Evolutionary conservation across 768 basidiomycete genomes (phyloP).

Genomic region (Termitomyces heimii): DNA sequence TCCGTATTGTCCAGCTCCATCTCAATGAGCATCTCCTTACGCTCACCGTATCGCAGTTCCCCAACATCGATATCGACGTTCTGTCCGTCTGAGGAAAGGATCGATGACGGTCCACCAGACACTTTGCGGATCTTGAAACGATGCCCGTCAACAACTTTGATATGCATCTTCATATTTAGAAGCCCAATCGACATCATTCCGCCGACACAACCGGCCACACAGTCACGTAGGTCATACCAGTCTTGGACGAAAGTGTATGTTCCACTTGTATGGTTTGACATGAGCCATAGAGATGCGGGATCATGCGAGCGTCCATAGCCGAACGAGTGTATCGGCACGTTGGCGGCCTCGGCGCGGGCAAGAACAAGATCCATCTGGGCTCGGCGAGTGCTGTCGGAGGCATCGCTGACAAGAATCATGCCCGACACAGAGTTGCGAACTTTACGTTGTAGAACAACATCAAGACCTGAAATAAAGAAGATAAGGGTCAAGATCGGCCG

Average conservation of each 20-base stretch:
- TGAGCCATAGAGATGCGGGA: conserved; percentile 96
- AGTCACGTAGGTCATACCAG: conserved; percentile 92
- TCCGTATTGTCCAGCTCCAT: conserved; percentile 86
- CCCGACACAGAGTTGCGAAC: conserved; percentile 85
- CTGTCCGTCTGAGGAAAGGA: conserved; percentile 87
- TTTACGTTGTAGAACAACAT: conserved; percentile 93
- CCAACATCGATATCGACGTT: conserved; percentile 95
- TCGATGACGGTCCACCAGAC: conserved; percentile 80
- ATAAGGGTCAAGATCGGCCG: conserved; percentile 1
- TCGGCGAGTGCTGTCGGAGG: conserved; percentile 84
- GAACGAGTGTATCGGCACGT: conserved; percentile 94
- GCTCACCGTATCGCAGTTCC: conserved; percentile 93
- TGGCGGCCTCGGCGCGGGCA: conserved; percentile 93
- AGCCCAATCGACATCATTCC: conserved; percentile 96
- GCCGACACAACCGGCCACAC: conserved; percentile 90
- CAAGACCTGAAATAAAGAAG: conserved; percentile 52
- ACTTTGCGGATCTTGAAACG: conserved; percentile 95
- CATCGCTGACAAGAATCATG: conserved; percentile 90
- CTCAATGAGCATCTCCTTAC: conserved; percentile 96
- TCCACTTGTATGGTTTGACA: conserved; percentile 96
- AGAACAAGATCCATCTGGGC: conserved; percentile 99
- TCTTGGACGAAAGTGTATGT: conserved; percentile 98
- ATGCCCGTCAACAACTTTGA: conserved; percentile 85
- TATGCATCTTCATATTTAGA: conserved; percentile 90
- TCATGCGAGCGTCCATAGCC: conserved; percentile 97